phyloP scores from a whole-genome alignment of 1,284 basidiomycete species.

The Trichosporon sp. region DNA sequence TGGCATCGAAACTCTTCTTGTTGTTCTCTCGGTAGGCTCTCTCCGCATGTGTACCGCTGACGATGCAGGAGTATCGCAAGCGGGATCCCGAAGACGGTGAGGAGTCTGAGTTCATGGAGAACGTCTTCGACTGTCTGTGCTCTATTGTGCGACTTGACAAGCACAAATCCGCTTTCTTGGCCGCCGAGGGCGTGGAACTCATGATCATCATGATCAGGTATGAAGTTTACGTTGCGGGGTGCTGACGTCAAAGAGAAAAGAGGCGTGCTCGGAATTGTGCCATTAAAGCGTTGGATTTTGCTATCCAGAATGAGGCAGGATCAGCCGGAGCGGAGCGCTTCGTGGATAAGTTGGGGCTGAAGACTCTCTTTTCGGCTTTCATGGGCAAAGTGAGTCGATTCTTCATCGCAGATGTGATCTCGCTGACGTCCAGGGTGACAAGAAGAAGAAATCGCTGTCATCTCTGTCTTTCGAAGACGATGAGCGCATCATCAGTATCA shows the following conservation, averaged over 20 bases:
- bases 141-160: slow-evolving; percentile 67
- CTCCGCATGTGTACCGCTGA: background rate
- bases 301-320: slow-evolving; percentile 75
- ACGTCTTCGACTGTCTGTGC: slow-evolving; percentile 83
- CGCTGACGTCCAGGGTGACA: slow-evolving; percentile 27
- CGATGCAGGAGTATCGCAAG: slow-evolving; percentile 71
- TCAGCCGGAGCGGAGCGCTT: slow-evolving; percentile 74
- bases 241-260: slow-evolving; percentile 62
- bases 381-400: slow-evolving; percentile 74
- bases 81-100: slow-evolving; percentile 77
- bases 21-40: slow-evolving; percentile 68
- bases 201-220: slow-evolving; percentile 96
- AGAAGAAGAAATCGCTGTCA: slow-evolving; percentile 59
- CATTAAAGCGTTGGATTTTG: slow-evolving; percentile 86
- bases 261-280: slow-evolving; percentile 68
- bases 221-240: too few species aligned
- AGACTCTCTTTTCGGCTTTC: slow-evolving; percentile 79
- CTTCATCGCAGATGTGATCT: background rate
- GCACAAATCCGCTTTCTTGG: slow-evolving; percentile 73
- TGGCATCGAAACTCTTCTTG: slow-evolving; percentile 73
- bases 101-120: slow-evolving; percentile 96
- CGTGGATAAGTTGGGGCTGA: slow-evolving; percentile 79
- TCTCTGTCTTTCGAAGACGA: slow-evolving; percentile 68
- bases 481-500: slow-evolving; percentile 78
- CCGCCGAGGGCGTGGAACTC: slow-evolving; percentile 90